phyloP scores from a whole-genome alignment of 306 rosid genomes.

The Purshia tridentata region DNA sequence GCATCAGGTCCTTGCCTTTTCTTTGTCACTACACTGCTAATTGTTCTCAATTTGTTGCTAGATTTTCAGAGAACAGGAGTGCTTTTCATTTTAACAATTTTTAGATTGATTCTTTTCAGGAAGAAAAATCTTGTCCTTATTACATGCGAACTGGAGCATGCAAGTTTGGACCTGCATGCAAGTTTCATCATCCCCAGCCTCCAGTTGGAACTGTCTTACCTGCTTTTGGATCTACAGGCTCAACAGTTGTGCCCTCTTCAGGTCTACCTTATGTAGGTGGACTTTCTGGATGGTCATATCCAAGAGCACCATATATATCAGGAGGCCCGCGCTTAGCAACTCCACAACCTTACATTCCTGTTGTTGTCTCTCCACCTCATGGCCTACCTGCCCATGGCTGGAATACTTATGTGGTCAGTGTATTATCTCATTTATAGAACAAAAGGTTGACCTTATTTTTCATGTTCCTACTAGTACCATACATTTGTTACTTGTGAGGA shows the following conservation, averaged over 20 bases:
- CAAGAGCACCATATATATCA: conserved; percentile 66
- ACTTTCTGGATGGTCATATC: conserved; percentile 63
- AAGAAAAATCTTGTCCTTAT: conserved; percentile 83
- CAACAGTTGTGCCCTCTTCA: conserved; percentile 55
- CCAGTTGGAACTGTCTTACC: conserved; percentile 49
- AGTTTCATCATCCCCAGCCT: conserved; percentile 88
- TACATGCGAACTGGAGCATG: conserved; percentile 85
- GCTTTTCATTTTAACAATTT: neutral
- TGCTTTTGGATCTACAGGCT: conserved; percentile 45
- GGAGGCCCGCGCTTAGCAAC: conserved; percentile 50
- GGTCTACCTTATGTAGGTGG: conserved; percentile 67
- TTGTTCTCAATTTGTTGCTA: neutral
- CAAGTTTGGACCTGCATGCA: conserved; percentile 95
- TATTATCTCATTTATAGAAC: neutral
- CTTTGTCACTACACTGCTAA: conserved; percentile 1
- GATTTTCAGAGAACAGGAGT: neutral
- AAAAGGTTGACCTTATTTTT: neutral
- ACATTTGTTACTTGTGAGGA: neutral
- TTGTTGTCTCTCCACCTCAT: conserved; percentile 66
- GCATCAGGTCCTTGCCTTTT: conserved; percentile 62
- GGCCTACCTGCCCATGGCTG: conserved; percentile 68
- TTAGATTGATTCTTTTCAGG: conserved; percentile 41
- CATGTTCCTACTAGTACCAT: neutral
- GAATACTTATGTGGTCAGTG: conserved; percentile 85
- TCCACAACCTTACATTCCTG: conserved; percentile 68